phyloP scores from a whole-genome alignment of 2,329 filamentous ascomycete species.

The Ophiostoma triangulosporum region DNA sequence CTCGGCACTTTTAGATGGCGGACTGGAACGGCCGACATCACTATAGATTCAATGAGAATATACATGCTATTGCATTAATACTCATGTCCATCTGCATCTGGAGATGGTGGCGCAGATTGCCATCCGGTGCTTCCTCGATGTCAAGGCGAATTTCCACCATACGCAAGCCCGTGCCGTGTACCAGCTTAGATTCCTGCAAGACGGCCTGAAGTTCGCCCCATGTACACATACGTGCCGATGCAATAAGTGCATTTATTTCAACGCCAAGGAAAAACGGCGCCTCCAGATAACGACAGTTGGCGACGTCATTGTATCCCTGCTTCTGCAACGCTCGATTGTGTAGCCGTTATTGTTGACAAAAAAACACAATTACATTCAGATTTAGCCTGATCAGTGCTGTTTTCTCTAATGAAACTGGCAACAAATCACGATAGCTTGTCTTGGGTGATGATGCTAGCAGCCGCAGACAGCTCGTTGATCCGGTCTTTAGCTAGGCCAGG shows the following conservation, averaged over 20 bases:
- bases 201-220: neutral
- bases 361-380: neutral
- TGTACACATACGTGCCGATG: no score
- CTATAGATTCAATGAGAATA: neutral
- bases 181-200: neutral
- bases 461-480: neutral
- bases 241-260: neutral
- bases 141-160: no score
- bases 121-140: neutral
- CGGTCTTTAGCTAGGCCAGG: no score
- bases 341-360: slow-evolving; percentile 2
- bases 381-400: neutral
- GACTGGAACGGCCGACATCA: neutral
- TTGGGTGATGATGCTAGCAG: neutral
- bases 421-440: neutral
- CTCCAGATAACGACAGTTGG: slow-evolving; percentile 1
- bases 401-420: neutral
- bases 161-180: no score
- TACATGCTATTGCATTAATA: neutral
- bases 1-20: neutral
- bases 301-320: neutral
- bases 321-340: slow-evolving; percentile 1
- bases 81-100: neutral
- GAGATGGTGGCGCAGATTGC: neutral
- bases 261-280: no score